Base-by-base conservation (phyloP, 805 yeast genomes). In the Zygosaccharomyces lentus region DNA sequence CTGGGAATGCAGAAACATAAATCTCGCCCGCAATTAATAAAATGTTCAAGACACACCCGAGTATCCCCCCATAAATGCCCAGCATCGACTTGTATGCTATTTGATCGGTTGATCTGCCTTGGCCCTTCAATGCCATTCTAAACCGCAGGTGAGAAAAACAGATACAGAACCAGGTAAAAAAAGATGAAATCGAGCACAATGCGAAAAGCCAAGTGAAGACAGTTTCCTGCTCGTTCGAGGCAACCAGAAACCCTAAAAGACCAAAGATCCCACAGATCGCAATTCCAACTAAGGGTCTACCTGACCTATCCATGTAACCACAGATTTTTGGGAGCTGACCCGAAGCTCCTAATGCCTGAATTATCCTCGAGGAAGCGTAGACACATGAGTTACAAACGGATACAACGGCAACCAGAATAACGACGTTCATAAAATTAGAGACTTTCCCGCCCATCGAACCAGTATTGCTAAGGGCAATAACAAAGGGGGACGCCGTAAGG, bases 161-260 rank as follows among this genome's bases (percentile, higher is more conserved):
- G 52, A 85, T 80, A 6, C 87, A 77, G 42, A 82, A 83, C 95
- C 95, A 86, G 29, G 87, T 81, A 66, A 84, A 79, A 49, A 85
- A 71, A n/a, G 89, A 80, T 0, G 89, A 80, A 52, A 86, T 70
- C 50, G 90, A 90, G 34, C 88, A 81, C 27, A 86, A 65, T n/a
- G 90, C 84, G 57, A 83, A 70, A 65, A 86, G 66, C 93, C 93
- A 86, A 53, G 72, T 71, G 68, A 86, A 87, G 24, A 84, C 82
- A 6, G 67, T 75, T 41, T 73, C 74, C 56, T 80, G 71, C 48
- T 74, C 67, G 8, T 73, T 65, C 34, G 84, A 76, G 4, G 87
- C 87, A 34, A 83, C 77, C 37, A 85, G 69, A 64, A 78, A 82
- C 39, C 82, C 77, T 19, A 82, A 62, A 30, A 78, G 66, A 23